Percentiles rank a stretch among this genome's conserved stretches.
Evolutionary conservation across 768 basidiomycete genomes (phyloP).

Genomic region (Rhodotorula taiwanensis): DNA sequence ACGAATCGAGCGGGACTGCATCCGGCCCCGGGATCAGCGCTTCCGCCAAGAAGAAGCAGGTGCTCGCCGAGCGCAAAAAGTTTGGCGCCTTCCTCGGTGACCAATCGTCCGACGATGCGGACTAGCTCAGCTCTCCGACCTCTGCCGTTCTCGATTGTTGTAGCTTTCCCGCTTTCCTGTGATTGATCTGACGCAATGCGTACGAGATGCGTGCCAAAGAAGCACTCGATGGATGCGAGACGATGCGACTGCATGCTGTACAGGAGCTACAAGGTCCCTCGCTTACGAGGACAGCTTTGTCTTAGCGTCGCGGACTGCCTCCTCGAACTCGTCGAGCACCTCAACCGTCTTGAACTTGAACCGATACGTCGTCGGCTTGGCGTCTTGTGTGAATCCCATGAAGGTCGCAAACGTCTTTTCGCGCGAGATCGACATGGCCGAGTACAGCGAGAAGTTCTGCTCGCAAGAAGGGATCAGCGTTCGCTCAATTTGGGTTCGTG

Average conservation of each 20-base stretch:
- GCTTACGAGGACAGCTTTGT: neutral
- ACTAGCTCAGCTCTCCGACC: no score
- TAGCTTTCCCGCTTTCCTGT: no score
- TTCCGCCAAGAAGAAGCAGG: neutral
- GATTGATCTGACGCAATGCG: no score
- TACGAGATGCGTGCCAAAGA: no score
- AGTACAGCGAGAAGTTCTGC: constrained; percentile 24
- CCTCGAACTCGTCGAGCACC: constrained; percentile 11
- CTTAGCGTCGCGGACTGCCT: constrained; percentile 13
- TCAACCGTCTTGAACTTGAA: constrained; percentile 21
- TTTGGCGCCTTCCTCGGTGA: constrained; percentile 17
- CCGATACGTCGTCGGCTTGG: constrained; percentile 18
- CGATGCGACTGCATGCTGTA: neutral
- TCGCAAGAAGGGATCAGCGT: neutral
- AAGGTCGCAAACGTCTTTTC: constrained; percentile 26
- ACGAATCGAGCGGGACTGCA: no score
- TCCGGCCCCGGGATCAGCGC: no score
- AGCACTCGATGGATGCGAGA: no score
- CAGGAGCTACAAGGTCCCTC: no score
- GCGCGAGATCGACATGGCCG: neutral
- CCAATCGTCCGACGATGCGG: constrained; percentile 10
- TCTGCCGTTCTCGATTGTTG: no score
- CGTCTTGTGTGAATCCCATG: constrained; percentile 16
- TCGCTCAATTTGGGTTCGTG: neutral
- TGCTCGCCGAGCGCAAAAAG: neutral